Evolutionary conservation across 2,329 filamentous ascomycete species (phyloP), one percentile per base, ranked within the genome.

Genomic region (Colletotrichum plurivorum): DNA sequence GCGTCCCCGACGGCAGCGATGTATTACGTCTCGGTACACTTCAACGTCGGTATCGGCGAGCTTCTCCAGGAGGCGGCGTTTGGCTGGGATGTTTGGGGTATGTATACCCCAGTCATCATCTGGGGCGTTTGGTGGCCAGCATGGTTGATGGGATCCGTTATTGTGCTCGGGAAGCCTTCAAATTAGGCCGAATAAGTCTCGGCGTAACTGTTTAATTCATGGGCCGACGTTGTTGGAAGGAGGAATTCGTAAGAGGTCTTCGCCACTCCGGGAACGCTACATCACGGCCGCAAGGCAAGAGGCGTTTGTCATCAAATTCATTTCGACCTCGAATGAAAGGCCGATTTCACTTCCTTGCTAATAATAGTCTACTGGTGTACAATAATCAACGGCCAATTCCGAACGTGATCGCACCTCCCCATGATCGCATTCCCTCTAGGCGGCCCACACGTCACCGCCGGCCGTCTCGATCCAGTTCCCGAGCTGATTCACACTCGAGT

Each of bases 61-160:
- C 85, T 96, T 2, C 80, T 97, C 59, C 86, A 85, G 31, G 87
- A 92, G 77, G 93, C 94, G 1, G 93, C 93, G 5, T 94, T 96
- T 77, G 94, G 93, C 0, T 97, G 94, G 94, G 88, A 94, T 76
- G 90, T 97, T 13, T 94, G 92, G 89, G 94, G 94, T 1, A 89
- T 96, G 87, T 97, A 94, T 84, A 97, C 94, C 1, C 92, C 93
- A 69, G 90, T 97, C 18, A 89, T 97, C 12, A 87, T 97, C n/a
- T 97, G 94, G 93, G 93, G 94, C 77, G 90, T 97, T 51, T 98
- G 95, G 95, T 96, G 94, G 92, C 95, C 95, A 0, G 94, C 94
- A 8, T 98, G 95, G 95, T 79, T 96, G 45, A 87, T 90, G 7
- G 93, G 87, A 2, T 83, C 84, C 67, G 78, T 90, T 6, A 82